Percentiles rank a stretch among this genome's conserved stretches.
phyloP scores from a whole-genome alignment of 495 filamentous ascomycete genomes.

The Penicillium robsamsonii region DNA sequence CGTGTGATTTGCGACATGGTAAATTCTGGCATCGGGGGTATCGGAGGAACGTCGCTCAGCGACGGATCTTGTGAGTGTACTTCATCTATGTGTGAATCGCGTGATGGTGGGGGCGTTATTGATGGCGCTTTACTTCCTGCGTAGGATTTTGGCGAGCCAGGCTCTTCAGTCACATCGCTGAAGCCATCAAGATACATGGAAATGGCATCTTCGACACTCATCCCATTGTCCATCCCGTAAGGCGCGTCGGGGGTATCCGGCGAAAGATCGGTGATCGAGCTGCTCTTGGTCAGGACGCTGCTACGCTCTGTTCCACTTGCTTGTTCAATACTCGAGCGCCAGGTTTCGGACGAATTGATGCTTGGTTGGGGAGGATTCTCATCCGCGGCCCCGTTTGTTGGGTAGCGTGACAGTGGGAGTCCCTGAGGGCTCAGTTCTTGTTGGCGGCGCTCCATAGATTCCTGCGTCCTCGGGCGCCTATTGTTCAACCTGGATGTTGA shows the following conservation, averaged over 20 bases:
- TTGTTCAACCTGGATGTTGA: constrained; percentile 36
- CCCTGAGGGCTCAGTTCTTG: constrained; percentile 26
- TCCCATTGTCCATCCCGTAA: constrained; percentile 62
- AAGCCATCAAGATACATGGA: constrained; percentile 90
- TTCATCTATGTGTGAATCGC: constrained; percentile 30
- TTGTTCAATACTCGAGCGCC: constrained; percentile 66
- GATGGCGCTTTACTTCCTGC: constrained; percentile 35
- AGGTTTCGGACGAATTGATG: constrained; percentile 67
- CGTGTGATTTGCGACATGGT: background rate
- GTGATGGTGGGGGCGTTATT: constrained; percentile 31
- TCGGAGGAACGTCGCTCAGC: constrained; percentile 25
- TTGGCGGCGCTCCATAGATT: constrained; percentile 28
- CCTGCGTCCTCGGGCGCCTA: constrained; percentile 29
- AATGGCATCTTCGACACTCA: constrained; percentile 90
- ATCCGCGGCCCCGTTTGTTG: constrained; percentile 31
- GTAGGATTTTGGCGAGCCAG: constrained; percentile 33
- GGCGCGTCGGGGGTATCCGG: constrained; percentile 55
- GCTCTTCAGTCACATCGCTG: constrained; percentile 53
- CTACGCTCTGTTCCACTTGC: constrained; percentile 73
- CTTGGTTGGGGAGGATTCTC: constrained; percentile 66
- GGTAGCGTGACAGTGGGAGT: constrained; percentile 35
- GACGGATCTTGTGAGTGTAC: constrained; percentile 22
- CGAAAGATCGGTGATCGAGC: constrained; percentile 66
- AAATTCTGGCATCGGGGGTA: constrained; percentile 26
- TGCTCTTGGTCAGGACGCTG: constrained; percentile 76